phyloP scores from a whole-genome alignment of 2,329 filamentous ascomycete species.

The Venturia nashicola region DNA sequence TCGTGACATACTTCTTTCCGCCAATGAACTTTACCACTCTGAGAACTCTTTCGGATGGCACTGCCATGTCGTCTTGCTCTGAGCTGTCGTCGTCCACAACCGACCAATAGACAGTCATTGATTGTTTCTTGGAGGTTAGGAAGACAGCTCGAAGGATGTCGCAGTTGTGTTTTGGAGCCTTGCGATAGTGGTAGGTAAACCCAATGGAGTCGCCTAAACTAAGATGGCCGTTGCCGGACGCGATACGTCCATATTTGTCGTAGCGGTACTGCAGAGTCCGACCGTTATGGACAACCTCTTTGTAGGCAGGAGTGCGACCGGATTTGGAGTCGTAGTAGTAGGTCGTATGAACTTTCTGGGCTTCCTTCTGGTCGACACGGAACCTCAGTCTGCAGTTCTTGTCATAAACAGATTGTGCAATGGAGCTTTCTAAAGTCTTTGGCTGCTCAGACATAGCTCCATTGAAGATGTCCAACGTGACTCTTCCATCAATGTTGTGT shows the following conservation, averaged over 20 bases:
- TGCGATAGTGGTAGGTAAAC: slow-evolving; percentile 3
- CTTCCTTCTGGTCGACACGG: neutral
- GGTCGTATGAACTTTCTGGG: neutral
- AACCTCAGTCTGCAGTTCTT: neutral
- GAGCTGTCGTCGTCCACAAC: slow-evolving; percentile 21
- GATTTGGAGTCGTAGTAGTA: neutral
- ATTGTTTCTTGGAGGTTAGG: neutral
- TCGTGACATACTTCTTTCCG: neutral
- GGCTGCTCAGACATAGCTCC: slow-evolving; percentile 1
- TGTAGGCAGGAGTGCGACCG: neutral
- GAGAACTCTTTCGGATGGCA: neutral
- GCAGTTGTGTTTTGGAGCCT: slow-evolving; percentile 4
- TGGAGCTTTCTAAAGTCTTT: neutral
- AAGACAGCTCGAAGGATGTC: neutral
- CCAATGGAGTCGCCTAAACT: slow-evolving; percentile 14
- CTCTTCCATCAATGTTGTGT: neutral
- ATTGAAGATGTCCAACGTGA: slow-evolving; percentile 1
- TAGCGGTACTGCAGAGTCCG: neutral
- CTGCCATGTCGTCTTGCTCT: neutral
- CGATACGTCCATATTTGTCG: neutral
- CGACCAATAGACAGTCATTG: neutral
- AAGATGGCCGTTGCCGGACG: neutral
- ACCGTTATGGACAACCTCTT: neutral
- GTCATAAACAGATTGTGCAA: neutral
- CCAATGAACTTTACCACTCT: neutral